phyloP scores from a whole-genome alignment of 495 filamentous ascomycete genomes.

The Niebla homalea region DNA sequence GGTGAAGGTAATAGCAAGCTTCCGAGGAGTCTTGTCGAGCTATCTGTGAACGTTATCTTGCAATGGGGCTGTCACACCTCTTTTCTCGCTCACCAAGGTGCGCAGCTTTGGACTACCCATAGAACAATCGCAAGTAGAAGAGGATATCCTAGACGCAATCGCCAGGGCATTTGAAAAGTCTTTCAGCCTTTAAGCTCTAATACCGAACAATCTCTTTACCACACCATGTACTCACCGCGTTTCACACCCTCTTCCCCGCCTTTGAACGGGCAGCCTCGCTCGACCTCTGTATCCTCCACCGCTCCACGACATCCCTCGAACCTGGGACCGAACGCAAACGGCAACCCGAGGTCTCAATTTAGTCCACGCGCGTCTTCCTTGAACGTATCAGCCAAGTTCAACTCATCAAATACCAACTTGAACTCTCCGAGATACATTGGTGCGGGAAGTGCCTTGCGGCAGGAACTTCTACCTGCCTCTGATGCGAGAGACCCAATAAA shows the following conservation, averaged over 20 bases:
- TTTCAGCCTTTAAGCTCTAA: too few species aligned
- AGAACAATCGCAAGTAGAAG: too few species aligned
- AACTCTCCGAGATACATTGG: constrained; percentile 41
- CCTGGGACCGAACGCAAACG: neutral
- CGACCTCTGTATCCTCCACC: neutral
- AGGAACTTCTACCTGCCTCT: constrained; percentile 35
- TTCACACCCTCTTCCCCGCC: constrained; percentile 23
- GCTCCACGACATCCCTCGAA: neutral
- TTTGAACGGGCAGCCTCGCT: constrained; percentile 16
- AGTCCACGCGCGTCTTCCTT: constrained; percentile 51
- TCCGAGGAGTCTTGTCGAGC: too few species aligned
- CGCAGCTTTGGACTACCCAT: too few species aligned
- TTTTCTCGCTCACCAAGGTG: too few species aligned
- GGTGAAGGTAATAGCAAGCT: too few species aligned
- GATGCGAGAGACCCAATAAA: constrained; percentile 58
- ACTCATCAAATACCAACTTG: constrained; percentile 62
- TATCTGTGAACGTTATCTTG: too few species aligned
- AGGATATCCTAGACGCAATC: too few species aligned
- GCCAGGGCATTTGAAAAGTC: too few species aligned
- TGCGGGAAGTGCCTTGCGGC: constrained; percentile 54
- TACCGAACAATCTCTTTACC: too few species aligned
- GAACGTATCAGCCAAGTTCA: constrained; percentile 49
- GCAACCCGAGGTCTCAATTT: constrained; percentile 39
- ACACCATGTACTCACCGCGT: constrained; percentile 30
- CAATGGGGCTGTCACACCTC: too few species aligned